Percentiles rank a stretch among this genome's conserved stretches.
These are phyloP conservation scores for Talaromyces sp. DNA, from an alignment of 2,329 filamentous ascomycete species.

Conservation along the genomic window DNA sequence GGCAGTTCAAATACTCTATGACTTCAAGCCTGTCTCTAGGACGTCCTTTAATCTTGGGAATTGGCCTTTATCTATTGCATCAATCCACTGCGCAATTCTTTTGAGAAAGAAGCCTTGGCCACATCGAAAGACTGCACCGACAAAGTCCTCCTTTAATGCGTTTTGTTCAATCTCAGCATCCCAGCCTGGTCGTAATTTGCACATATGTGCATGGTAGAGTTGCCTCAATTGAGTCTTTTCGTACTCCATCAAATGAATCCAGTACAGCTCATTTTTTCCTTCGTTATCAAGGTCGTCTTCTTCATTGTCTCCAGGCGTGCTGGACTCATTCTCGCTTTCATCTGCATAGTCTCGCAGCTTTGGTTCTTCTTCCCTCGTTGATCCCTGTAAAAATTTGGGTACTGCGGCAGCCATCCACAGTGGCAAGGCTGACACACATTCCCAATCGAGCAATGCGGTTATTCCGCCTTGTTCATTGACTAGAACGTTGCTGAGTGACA, in stretches of 20 bases:
- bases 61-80: neutral
- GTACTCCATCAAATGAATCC: conserved; percentile 20
- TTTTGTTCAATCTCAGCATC: neutral
- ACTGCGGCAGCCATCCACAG: conserved; percentile 21
- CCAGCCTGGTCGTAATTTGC: conserved; percentile 16
- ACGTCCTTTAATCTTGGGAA: conserved; percentile 1
- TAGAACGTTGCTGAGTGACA: conserved; percentile 21
- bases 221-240: conserved; percentile 21
- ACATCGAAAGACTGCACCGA: neutral
- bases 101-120: neutral
- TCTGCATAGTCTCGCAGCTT: conserved; percentile 14
- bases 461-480: conserved; percentile 20
- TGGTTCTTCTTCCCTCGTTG: conserved; percentile 8
- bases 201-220: conserved; percentile 21
- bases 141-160: neutral
- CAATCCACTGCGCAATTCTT: neutral
- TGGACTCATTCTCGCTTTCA: neutral
- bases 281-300: conserved; percentile 2
- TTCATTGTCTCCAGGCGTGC: neutral
- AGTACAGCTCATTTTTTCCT: conserved; percentile 14
- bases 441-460: conserved; percentile 21
- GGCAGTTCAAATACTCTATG: neutral
- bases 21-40: neutral
- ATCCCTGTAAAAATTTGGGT: conserved; percentile 17
- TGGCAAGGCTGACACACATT: conserved; percentile 23